Percentiles rank a stretch among this genome's conserved stretches.
These are phyloP conservation scores for Mucor piriformis DNA, from an alignment of 371 early-diverging fungal species.

Conservation along the genomic window DNA sequence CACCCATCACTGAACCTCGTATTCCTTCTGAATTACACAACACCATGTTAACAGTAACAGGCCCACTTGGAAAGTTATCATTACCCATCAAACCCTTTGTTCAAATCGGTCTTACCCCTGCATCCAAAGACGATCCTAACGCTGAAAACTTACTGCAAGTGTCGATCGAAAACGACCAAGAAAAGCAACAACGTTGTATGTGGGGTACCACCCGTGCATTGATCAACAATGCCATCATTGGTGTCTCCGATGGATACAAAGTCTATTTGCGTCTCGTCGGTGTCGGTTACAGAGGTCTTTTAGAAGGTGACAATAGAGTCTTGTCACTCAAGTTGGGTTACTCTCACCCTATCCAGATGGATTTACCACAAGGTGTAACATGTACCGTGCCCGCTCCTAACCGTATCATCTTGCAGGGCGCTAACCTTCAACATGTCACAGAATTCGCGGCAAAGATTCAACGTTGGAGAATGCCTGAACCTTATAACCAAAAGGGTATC, in stretches of 20 bases:
- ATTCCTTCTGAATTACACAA: slow-evolving; percentile 67
- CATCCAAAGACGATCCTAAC: slow-evolving; percentile 38
- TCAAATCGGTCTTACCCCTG: slow-evolving; percentile 52
- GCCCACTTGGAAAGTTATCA: slow-evolving; percentile 79
- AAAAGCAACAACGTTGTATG: slow-evolving; percentile 83
- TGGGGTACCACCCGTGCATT: slow-evolving; percentile 96
- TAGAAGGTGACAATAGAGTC: slow-evolving; percentile 66
- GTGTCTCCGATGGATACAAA: slow-evolving; percentile 90
- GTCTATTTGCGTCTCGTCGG: slow-evolving; percentile 87
- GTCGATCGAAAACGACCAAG: slow-evolving; percentile 58
- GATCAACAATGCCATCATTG: slow-evolving; percentile 84
- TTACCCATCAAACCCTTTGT: slow-evolving; percentile 86
- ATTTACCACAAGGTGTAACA: slow-evolving; percentile 80
- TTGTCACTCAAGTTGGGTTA: slow-evolving; percentile 88
- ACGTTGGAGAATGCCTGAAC: slow-evolving; percentile 93
- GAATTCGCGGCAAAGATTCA: slow-evolving; percentile 94
- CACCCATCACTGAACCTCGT: slow-evolving; percentile 59
- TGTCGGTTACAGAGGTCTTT: slow-evolving; percentile 91
- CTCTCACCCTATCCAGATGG: slow-evolving; percentile 82
- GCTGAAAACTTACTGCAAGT: slow-evolving; percentile 62
- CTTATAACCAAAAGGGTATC: slow-evolving; percentile 98
- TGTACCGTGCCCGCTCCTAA: slow-evolving; percentile 86
- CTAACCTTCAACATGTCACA: slow-evolving; percentile 76
- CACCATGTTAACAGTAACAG: slow-evolving; percentile 73
- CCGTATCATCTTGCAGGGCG: slow-evolving; percentile 80